These are phyloP conservation scores for Penicillium pulvis DNA, from an alignment of 495 filamentous ascomycete genomes.

Conservation along the genomic window DNA sequence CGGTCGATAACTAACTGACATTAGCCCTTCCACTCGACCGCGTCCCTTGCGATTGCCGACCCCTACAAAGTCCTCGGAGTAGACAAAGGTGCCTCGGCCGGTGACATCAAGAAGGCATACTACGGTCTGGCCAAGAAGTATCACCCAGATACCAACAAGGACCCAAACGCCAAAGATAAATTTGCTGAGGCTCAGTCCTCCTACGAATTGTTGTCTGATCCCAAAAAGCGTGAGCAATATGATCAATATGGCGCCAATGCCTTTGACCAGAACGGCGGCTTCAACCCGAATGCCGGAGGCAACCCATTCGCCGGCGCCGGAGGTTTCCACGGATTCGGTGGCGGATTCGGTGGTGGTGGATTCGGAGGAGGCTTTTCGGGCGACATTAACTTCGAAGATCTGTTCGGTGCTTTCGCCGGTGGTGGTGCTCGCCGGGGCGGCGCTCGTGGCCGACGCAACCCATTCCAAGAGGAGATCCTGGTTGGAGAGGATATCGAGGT, in stretches of 20 bases:
- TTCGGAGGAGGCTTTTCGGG: conserved; percentile 66
- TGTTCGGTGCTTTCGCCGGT: conserved; percentile 85
- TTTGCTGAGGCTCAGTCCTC: conserved; percentile 89
- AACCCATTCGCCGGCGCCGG: conserved; percentile 62
- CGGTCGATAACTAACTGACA: conserved; percentile 12
- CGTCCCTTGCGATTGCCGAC: conserved; percentile 66
- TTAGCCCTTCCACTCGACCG: conserved; percentile 78
- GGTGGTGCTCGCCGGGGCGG: conserved; percentile 58
- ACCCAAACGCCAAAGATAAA: conserved; percentile 84
- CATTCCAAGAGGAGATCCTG: conserved; percentile 75
- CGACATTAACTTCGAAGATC: conserved; percentile 92
- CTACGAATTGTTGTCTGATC: conserved; percentile 89
- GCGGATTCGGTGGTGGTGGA: conserved; percentile 55
- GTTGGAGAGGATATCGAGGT: conserved; percentile 94
- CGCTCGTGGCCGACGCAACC: conserved; percentile 53
- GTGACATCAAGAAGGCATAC: conserved; percentile 98
- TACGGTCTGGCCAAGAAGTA: conserved; percentile 98
- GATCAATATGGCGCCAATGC: conserved; percentile 87
- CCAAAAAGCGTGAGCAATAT: conserved; percentile 87
- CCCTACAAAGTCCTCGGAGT: conserved; percentile 90
- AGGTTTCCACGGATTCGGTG: conserved; percentile 55
- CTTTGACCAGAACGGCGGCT: conserved; percentile 76
- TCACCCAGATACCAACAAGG: conserved; percentile 98
- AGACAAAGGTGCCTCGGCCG: conserved; percentile 69
- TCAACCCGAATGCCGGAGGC: conserved; percentile 69